Conservation (phyloP, 192 early-diverging fungal genomes). For the Irineochytrium annulatum region DNA sequence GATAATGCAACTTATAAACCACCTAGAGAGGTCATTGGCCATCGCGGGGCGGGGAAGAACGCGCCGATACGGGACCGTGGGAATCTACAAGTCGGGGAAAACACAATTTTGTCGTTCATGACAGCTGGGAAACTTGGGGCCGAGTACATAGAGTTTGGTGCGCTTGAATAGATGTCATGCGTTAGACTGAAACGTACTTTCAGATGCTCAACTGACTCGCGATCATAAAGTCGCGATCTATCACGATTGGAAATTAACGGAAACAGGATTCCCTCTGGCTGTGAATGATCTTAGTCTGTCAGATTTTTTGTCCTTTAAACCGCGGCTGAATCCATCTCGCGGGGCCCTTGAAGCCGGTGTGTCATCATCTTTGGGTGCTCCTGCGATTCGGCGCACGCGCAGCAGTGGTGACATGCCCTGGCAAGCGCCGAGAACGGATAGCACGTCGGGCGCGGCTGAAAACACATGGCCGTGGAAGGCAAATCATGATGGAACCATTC, state of each 20-base stretch:
- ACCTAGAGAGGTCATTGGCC: slow-evolving; percentile 8
- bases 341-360: background rate
- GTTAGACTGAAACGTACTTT: too few species aligned
- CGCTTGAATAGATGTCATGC: background rate
- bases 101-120: slow-evolving; percentile 82
- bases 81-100: slow-evolving; percentile 81
- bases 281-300: slow-evolving; percentile 28
- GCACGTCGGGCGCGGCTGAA: background rate
- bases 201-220: slow-evolving; percentile 89
- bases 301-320: slow-evolving; percentile 38
- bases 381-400: slow-evolving; percentile 13
- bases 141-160: slow-evolving; percentile 84
- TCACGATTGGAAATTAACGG: slow-evolving; percentile 78
- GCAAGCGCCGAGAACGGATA: background rate
- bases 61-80: background rate
- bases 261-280: slow-evolving; percentile 33
- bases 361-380: background rate
- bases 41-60: slow-evolving; percentile 25
- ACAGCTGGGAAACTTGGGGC: slow-evolving; percentile 80
- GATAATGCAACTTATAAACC: background rate
- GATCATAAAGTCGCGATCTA: slow-evolving; percentile 84
- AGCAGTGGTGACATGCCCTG: slow-evolving; percentile 22
- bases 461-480: slow-evolving; percentile 63
- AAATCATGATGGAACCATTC: slow-evolving; percentile 75
- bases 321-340: too few species aligned